Evolutionary conservation across 495 filamentous ascomycete genomes (phyloP).

Genomic region (Hamigera avellanea): DNA sequence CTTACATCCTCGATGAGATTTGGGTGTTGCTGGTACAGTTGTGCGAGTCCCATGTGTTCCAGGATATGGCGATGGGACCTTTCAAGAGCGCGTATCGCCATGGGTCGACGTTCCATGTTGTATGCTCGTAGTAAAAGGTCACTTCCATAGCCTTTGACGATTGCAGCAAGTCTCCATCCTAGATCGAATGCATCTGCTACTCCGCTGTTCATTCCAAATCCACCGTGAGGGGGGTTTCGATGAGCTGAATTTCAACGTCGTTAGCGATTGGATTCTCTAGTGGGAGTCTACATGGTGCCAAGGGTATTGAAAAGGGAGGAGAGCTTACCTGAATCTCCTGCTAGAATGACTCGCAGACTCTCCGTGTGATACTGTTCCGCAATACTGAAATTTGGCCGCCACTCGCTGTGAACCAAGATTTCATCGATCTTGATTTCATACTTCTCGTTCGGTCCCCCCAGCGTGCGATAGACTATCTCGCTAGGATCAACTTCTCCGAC

Average conservation of each 20-base stretch:
- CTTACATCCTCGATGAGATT: no score
- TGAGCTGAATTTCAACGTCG: slow-evolving; percentile 35
- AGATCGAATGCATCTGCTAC: slow-evolving; percentile 18
- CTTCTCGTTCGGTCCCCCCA: slow-evolving; percentile 9
- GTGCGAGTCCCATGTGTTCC: slow-evolving; percentile 28
- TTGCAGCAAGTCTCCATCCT: slow-evolving; percentile 18
- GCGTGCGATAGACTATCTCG: slow-evolving; percentile 11
- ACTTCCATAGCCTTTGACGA: slow-evolving; percentile 14
- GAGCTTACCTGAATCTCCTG: slow-evolving; percentile 30
- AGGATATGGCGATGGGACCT: slow-evolving; percentile 32
- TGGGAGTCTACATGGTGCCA: no score
- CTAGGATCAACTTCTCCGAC: slow-evolving; percentile 7
- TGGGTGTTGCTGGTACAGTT: no score
- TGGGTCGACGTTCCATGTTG: slow-evolving; percentile 12
- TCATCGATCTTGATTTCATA: slow-evolving; percentile 18
- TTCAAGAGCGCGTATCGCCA: slow-evolving; percentile 5
- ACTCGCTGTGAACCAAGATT: slow-evolving; percentile 15
- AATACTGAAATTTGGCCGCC: slow-evolving; percentile 11
- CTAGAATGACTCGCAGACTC: slow-evolving; percentile 30
- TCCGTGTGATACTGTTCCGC: slow-evolving; percentile 5
- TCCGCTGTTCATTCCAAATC: slow-evolving; percentile 24
- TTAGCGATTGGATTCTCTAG: no score
- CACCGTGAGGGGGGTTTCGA: slow-evolving; percentile 33
- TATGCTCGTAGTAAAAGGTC: slow-evolving; percentile 10
- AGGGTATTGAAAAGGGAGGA: neutral